A percentile compares a stretch with the other conserved stretches of the same genome.
These are phyloP conservation scores for Phlegmacium glaucopus DNA, from an alignment of 768 basidiomycete species.

Conservation along the genomic window DNA sequence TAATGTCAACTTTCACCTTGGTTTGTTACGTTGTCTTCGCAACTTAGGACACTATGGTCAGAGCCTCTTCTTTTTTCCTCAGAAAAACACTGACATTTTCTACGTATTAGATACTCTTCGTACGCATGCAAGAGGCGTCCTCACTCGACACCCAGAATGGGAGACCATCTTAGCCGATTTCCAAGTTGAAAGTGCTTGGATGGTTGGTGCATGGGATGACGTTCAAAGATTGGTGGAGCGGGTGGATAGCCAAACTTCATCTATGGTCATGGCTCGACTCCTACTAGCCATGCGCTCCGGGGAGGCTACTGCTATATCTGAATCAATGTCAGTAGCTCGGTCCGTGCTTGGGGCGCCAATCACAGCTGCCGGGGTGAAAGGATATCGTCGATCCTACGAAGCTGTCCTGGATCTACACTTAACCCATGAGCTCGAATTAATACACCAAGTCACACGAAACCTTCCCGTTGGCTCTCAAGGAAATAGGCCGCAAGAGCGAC, in stretches of 20 bases:
- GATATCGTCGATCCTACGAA: slow-evolving; percentile 86
- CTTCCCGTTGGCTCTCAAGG: slow-evolving; percentile 38
- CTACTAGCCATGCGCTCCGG: slow-evolving; percentile 74
- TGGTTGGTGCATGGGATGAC: slow-evolving; percentile 90
- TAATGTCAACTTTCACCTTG: slow-evolving; percentile 85
- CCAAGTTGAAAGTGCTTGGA: slow-evolving; percentile 93
- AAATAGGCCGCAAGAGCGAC: slow-evolving; percentile 28
- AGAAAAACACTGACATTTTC: slow-evolving; percentile 4
- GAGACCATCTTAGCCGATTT: slow-evolving; percentile 71
- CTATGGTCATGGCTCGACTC: slow-evolving; percentile 73
- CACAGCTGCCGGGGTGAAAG: slow-evolving; percentile 71
- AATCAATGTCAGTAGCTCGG: slow-evolving; percentile 63
- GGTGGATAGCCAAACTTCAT: slow-evolving; percentile 49
- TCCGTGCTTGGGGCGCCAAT: slow-evolving; percentile 75
- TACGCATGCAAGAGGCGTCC: slow-evolving; percentile 90
- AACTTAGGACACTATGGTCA: slow-evolving; percentile 97
- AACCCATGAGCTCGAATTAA: slow-evolving; percentile 79
- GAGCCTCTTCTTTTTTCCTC: slow-evolving; percentile 20
- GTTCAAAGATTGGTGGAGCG: slow-evolving; percentile 59
- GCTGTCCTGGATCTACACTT: slow-evolving; percentile 82
- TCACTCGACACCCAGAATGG: slow-evolving; percentile 86
- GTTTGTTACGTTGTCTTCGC: slow-evolving; percentile 84
- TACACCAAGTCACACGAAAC: slow-evolving; percentile 41
- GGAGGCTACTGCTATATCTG: slow-evolving; percentile 40
- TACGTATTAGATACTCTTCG: slow-evolving; percentile 76